phyloP scores from a whole-genome alignment of 805 yeast species.

The Pichia exigua region DNA sequence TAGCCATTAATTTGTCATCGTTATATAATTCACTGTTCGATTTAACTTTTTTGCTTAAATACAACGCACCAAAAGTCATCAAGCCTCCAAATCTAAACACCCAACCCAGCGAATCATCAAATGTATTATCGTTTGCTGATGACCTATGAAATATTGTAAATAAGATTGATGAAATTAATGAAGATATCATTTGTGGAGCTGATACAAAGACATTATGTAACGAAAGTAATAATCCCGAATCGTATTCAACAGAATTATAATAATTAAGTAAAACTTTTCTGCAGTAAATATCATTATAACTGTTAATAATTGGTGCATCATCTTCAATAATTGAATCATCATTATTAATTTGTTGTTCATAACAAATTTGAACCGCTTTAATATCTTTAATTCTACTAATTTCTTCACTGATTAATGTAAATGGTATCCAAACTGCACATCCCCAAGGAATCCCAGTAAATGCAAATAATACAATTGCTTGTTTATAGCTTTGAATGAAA shows the following conservation, averaged over 20 bases:
- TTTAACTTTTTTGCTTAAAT: slow-evolving; percentile 36
- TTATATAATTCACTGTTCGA: slow-evolving; percentile 30
- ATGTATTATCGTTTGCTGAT: slow-evolving; percentile 17
- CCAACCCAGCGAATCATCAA: slow-evolving; percentile 45
- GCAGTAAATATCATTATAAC: slow-evolving; percentile 13
- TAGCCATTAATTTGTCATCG: slow-evolving; percentile 24
- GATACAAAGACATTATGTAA: slow-evolving; percentile 53
- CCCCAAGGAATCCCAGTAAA: slow-evolving; percentile 60
- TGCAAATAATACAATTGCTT: slow-evolving; percentile 43
- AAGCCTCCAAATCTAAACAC: slow-evolving; percentile 50
- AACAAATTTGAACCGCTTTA: slow-evolving; percentile 27
- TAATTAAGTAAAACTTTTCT: slow-evolving; percentile 19
- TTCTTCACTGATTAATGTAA: slow-evolving; percentile 52
- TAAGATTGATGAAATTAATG: slow-evolving; percentile 39
- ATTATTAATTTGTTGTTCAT: slow-evolving; percentile 11
- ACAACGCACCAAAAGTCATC: slow-evolving; percentile 39
- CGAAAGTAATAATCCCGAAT: slow-evolving; percentile 49
- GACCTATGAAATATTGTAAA: slow-evolving; percentile 32
- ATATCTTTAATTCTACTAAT: slow-evolving; percentile 43
- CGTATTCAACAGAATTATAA: slow-evolving; percentile 39
- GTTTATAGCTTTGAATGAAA: slow-evolving; percentile 31
- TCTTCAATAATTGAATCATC: slow-evolving; percentile 2
- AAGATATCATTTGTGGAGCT: slow-evolving; percentile 48
- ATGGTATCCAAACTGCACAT: slow-evolving; percentile 59
- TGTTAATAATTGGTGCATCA: slow-evolving; percentile 3